phyloP scores from a whole-genome alignment of 441 rosid genomes.

The Populus hybrid region DNA sequence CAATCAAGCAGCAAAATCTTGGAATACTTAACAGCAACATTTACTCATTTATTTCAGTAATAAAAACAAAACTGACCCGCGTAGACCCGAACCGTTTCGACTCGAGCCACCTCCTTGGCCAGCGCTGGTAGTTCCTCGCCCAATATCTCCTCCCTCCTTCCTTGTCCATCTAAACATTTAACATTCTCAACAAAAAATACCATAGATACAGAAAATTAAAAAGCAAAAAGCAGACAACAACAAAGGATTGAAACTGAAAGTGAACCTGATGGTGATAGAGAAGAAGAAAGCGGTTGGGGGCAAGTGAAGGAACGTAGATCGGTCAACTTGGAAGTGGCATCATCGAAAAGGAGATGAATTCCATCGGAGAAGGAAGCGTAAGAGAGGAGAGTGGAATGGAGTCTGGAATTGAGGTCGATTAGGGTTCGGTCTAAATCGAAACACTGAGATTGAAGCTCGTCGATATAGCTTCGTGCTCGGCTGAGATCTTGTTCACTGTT shows the following conservation, averaged over 20 bases:
- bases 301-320: slow-evolving; percentile 47
- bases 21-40: too few species aligned
- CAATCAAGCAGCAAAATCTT: too few species aligned
- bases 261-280: slow-evolving; percentile 14
- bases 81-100: slow-evolving; percentile 77
- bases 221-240: not conserved
- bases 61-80: slow-evolving; percentile 51
- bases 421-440: slow-evolving; percentile 53
- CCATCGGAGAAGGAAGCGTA: slow-evolving; percentile 71
- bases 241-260: slow-evolving; percentile 25
- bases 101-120: slow-evolving; percentile 87
- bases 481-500: slow-evolving; percentile 49
- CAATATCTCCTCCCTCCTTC: slow-evolving; percentile 34
- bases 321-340: slow-evolving; percentile 46
- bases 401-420: slow-evolving; percentile 46
- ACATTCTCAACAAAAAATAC: not conserved
- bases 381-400: slow-evolving; percentile 47
- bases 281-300: slow-evolving; percentile 23
- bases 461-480: slow-evolving; percentile 41
- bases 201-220: not conserved
- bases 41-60: not conserved
- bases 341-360: slow-evolving; percentile 31
- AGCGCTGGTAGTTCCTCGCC: slow-evolving; percentile 76
- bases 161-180: slow-evolving; percentile 31
- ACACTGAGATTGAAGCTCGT: slow-evolving; percentile 57